phyloP scores from a whole-genome alignment of 331 rosid genomes.

The Acacia concinna region DNA sequence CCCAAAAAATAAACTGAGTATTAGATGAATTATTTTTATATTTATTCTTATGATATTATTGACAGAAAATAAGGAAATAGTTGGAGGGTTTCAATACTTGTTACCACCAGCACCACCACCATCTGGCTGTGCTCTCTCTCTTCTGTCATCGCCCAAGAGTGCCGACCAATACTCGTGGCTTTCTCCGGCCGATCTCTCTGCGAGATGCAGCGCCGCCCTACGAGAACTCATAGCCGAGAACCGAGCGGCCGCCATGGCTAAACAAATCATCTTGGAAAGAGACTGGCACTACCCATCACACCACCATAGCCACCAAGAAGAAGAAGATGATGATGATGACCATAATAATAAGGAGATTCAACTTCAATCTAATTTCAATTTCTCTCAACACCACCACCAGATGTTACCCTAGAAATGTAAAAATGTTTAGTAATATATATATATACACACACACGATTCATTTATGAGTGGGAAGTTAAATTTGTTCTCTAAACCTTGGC shows the following conservation, averaged over 20 bases:
- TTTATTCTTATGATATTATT: neutral
- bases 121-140: slow-evolving; percentile 94
- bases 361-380: slow-evolving; percentile 34
- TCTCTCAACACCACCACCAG: slow-evolving; percentile 45
- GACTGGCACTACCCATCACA: slow-evolving; percentile 47
- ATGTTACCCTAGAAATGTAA: slow-evolving; percentile 49
- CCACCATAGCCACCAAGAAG: slow-evolving; percentile 41
- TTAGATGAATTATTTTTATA: neutral
- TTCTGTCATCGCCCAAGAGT: slow-evolving; percentile 76
- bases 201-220: slow-evolving; percentile 80
- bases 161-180: slow-evolving; percentile 50
- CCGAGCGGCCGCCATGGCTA: slow-evolving; percentile 64
- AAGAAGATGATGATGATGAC: slow-evolving; percentile 56
- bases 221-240: slow-evolving; percentile 83
- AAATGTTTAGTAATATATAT: neutral
- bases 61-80: slow-evolving; percentile 28
- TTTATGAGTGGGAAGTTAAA: neutral
- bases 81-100: slow-evolving; percentile 37
- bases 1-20: neutral
- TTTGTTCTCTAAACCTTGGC: neutral
- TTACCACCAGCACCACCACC: slow-evolving; percentile 3
- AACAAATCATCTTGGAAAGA: slow-evolving; percentile 54
- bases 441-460: neutral
- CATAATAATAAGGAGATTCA: slow-evolving; percentile 35
- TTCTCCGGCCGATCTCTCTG: slow-evolving; percentile 65